phyloP scores from a whole-genome alignment of 805 yeast species.

The Candida wancherniae region DNA sequence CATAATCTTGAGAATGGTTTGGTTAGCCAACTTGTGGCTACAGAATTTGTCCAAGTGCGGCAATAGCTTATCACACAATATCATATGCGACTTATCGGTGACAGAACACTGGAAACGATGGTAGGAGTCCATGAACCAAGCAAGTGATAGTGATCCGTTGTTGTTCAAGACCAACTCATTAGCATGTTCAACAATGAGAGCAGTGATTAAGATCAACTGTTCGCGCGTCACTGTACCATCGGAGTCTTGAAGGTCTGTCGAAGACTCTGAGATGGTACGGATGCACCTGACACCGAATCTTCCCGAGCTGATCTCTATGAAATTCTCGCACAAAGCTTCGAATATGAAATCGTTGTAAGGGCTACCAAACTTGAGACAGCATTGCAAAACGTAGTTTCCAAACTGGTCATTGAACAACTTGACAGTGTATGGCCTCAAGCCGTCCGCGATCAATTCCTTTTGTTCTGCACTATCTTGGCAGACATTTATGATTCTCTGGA shows the following conservation, averaged over 20 bases:
- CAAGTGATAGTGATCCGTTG: conserved; percentile 83
- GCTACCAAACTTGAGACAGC: conserved; percentile 83
- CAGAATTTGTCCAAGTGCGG: conserved; percentile 62
- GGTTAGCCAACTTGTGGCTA: conserved; percentile 77
- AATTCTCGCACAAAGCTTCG: conserved; percentile 73
- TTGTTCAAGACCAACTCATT: conserved; percentile 75
- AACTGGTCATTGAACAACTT: conserved; percentile 90
- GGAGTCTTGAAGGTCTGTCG: conserved; percentile 38
- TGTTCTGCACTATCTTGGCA: conserved; percentile 42
- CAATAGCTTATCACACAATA: conserved; percentile 58
- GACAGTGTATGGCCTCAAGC: conserved; percentile 75
- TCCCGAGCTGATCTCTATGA: conserved; percentile 77
- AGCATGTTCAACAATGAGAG: conserved; percentile 72
- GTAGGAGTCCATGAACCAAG: conserved; percentile 89
- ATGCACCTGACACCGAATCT: conserved; percentile 95
- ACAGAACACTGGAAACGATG: conserved; percentile 35
- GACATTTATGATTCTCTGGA: conserved; percentile 85
- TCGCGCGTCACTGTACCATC: conserved; percentile 38
- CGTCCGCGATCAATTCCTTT: conserved; percentile 58
- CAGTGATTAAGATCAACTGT: conserved; percentile 68
- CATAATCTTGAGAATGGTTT: conserved; percentile 74
- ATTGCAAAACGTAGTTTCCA: conserved; percentile 94
- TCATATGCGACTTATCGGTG: conserved; percentile 43
- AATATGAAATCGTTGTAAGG: conserved; percentile 89
- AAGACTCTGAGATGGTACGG: conserved; percentile 85